These are phyloP conservation scores for Metarhizium rileyi DNA, from an alignment of 2,329 filamentous ascomycete species.

Conservation along the genomic window DNA sequence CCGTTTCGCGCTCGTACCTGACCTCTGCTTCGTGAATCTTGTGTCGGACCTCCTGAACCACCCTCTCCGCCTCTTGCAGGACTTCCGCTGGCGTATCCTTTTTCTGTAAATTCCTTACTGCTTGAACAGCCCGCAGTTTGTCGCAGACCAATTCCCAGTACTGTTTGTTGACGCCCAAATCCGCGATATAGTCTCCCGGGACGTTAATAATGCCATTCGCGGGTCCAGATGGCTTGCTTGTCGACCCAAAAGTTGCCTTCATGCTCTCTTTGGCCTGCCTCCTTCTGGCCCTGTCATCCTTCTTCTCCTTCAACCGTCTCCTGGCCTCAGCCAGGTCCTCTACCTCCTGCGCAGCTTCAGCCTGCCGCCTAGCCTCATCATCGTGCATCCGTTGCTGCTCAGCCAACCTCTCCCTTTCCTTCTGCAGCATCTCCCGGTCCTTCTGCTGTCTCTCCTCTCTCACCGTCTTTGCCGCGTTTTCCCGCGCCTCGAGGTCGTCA, in stretches of 20 bases:
- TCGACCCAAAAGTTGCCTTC: slow-evolving; percentile 14
- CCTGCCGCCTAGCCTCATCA: slow-evolving; percentile 25
- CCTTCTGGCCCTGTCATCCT: slow-evolving; percentile 29
- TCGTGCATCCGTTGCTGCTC: slow-evolving; percentile 28
- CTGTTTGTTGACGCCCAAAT: slow-evolving; percentile 20
- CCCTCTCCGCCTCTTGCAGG: slow-evolving; percentile 19
- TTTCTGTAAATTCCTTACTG: slow-evolving; percentile 22
- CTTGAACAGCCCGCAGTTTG: slow-evolving; percentile 30
- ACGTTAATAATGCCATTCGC: slow-evolving; percentile 25
- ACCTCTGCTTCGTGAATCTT: slow-evolving; percentile 28
- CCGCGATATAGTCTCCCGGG: slow-evolving; percentile 25
- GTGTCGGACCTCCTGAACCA: slow-evolving; percentile 20
- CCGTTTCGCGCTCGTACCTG: slow-evolving; percentile 22
- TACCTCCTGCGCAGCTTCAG: slow-evolving; percentile 28
- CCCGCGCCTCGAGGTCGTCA: slow-evolving; percentile 75
- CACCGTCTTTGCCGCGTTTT: slow-evolving; percentile 54
- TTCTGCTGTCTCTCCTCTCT: slow-evolving; percentile 36
- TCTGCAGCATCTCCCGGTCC: slow-evolving; percentile 24
- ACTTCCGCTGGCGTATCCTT: slow-evolving; percentile 16
- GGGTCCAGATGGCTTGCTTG: slow-evolving; percentile 16
- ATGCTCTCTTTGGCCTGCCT: slow-evolving; percentile 27
- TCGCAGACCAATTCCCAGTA: slow-evolving; percentile 33
- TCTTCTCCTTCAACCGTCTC: slow-evolving; percentile 28
- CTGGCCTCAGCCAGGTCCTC: slow-evolving; percentile 28
- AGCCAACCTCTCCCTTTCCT: slow-evolving; percentile 26